These are phyloP conservation scores for Hanseniaspora occidentalis DNA, from an alignment of 805 yeast genomes.

Conservation along the genomic window DNA sequence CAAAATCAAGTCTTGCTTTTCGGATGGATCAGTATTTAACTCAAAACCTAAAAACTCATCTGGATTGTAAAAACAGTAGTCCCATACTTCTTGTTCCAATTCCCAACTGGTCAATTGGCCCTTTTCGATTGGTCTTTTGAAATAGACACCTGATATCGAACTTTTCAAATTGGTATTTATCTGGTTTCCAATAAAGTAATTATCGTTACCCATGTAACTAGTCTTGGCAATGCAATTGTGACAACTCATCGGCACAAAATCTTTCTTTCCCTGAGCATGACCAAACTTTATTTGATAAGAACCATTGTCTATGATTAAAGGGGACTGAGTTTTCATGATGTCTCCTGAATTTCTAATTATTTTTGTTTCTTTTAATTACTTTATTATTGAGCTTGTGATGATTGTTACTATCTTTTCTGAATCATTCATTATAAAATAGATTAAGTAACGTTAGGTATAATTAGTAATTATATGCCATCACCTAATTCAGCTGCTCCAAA, in stretches of 20 bases:
- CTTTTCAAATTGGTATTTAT: conserved; percentile 33
- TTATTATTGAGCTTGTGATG: background rate
- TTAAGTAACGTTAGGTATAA: too few relatives aligned
- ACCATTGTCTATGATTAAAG: conserved; percentile 76
- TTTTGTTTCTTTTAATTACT: background rate
- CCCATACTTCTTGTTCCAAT: conserved; percentile 82
- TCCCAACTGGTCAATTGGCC: conserved; percentile 92
- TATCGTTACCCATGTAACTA: conserved; percentile 54
- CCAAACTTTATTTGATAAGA: conserved; percentile 71
- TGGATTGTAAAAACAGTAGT: conserved; percentile 45
- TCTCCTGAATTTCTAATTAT: background rate
- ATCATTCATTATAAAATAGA: too few relatives aligned
- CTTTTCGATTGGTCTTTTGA: conserved; percentile 74
- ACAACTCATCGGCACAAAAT: conserved; percentile 34
- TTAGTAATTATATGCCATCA: too few relatives aligned
- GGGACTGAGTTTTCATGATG: background rate
- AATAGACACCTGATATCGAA: conserved; percentile 61
- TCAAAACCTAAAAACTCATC: conserved; percentile 31
- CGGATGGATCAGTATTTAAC: conserved; percentile 24
- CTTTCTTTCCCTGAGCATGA: conserved; percentile 22
- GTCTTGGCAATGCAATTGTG: conserved; percentile 55
- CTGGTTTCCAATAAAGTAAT: conserved; percentile 58
- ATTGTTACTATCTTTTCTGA: background rate
- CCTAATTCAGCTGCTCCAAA: too few relatives aligned
- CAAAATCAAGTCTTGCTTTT: conserved; percentile 48